Evolutionary conservation across 331 rosid genomes (phyloP), one percentile per base, ranked within the genome.

Genomic region (Arachis monticola): DNA sequence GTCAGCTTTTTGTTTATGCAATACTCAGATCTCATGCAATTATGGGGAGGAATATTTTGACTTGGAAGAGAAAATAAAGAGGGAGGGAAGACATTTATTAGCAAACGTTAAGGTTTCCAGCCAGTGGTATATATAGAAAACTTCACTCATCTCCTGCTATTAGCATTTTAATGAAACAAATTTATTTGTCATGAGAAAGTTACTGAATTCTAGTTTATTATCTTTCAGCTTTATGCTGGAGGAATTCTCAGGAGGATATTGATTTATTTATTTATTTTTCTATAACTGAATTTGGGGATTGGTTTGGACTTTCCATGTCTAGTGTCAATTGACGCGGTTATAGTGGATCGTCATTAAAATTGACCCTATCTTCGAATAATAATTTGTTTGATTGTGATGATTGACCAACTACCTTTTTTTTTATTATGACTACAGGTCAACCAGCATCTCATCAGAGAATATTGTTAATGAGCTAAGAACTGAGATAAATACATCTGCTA

Each of bases 361-460:
- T 52, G 48, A 51, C 6, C 38, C 58, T 42, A 27, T 40, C 42
- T 56, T 56, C 12, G 11, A 44, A 45, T 48, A 32, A 13, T 56
- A 56, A 41, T 52, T 45, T 68, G 38, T 31, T 17, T 30, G 10
- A 51, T 7, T 50, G 13, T 79, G 40, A 69, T 57, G 58, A 64
- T 35, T 47, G 74, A 35, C 27, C 57, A 70, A 14, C 48, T n/a
- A 57, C 71, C 70, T n/a, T n/a, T n/a, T n/a, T n/a, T n/a, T n/a
- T n/a, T n/a, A n/a, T n/a, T n/a, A n/a, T 83, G 68, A 57, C 50
- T 74, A 58, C 84, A 90, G 97, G 86, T 88, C 92, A 59, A 58
- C 74, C 82, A 84, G 87, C 86, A 81, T 90, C 69, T 88, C 92
- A 31, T 83, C 91, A 0, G 92, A 90, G 17, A 85, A 88, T 80